These are phyloP conservation scores for Acidiella bohemica DNA, from an alignment of 495 filamentous ascomycete species.

Conservation along the genomic window DNA sequence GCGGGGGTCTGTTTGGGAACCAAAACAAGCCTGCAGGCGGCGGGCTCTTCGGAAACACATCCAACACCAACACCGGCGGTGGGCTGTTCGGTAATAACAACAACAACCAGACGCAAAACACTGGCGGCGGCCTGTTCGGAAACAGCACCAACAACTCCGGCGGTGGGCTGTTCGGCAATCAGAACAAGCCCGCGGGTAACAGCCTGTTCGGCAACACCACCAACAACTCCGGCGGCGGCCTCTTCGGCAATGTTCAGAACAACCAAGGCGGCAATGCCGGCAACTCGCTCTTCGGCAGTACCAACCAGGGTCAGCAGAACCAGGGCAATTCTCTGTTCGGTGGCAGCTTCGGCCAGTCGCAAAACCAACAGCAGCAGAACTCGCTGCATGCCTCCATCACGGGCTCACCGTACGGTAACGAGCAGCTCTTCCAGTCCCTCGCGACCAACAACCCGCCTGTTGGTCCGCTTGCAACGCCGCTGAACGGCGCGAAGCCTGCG, in stretches of 20 bases:
- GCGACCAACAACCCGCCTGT: conserved; percentile 50
- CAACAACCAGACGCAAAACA: conserved; percentile 30
- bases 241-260: conserved; percentile 29
- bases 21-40: too few relatives aligned
- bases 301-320: conserved; percentile 27
- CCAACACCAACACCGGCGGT: too few relatives aligned
- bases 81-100: conserved; percentile 26
- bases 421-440: conserved; percentile 63
- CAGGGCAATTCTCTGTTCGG: conserved; percentile 55
- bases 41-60: too few relatives aligned
- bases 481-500: conserved; percentile 61
- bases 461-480: conserved; percentile 75
- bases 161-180: conserved; percentile 4
- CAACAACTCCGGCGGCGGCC: conserved; percentile 41
- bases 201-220: conserved; percentile 19
- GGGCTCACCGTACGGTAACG: conserved; percentile 70
- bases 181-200: conserved; percentile 10
- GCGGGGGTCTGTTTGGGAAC: too few relatives aligned
- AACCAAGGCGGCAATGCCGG: conserved; percentile 22
- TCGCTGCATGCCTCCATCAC: conserved; percentile 59
- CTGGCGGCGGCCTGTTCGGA: conserved; percentile 7
- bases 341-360: conserved; percentile 16
- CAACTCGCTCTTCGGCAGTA: conserved; percentile 24
- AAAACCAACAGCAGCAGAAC: conserved; percentile 29
- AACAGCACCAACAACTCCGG: conserved; percentile 7